phyloP scores from a whole-genome alignment of 257 asterid genomes.

The Scutellaria barbata region DNA sequence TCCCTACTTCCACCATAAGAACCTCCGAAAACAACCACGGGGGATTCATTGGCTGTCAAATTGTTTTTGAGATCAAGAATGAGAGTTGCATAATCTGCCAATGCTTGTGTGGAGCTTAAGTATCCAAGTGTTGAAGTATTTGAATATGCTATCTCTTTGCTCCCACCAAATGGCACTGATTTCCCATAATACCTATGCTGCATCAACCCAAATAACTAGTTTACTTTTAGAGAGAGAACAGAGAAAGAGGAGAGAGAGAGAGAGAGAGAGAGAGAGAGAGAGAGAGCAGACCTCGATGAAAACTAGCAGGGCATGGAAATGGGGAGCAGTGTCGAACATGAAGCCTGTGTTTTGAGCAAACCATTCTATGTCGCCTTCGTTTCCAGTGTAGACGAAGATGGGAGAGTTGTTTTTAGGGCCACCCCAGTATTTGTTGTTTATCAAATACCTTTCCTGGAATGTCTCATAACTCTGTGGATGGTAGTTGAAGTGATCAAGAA shows the following conservation, averaged over 20 bases:
- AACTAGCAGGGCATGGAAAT: slow-evolving; percentile 68
- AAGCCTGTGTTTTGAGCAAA: slow-evolving; percentile 90
- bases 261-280: neutral
- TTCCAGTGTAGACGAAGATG: slow-evolving; percentile 89
- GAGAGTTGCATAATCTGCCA: slow-evolving; percentile 87
- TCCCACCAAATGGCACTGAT: slow-evolving; percentile 80
- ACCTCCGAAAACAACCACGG: slow-evolving; percentile 91
- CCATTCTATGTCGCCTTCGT: slow-evolving; percentile 94
- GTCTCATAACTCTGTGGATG: slow-evolving; percentile 70
- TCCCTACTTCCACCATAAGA: slow-evolving; percentile 93
- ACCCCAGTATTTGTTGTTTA: slow-evolving; percentile 73
- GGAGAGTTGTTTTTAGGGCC: slow-evolving; percentile 67
- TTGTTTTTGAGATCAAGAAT: slow-evolving; percentile 75
- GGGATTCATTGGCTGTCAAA: slow-evolving; percentile 62
- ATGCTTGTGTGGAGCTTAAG: slow-evolving; percentile 80
- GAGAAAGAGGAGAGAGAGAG: neutral
- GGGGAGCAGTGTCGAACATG: slow-evolving; percentile 81
- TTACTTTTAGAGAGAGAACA: neutral
- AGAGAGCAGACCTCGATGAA: slow-evolving; percentile 75
- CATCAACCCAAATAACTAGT: neutral
- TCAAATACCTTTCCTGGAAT: slow-evolving; percentile 80
- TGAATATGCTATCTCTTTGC: slow-evolving; percentile 57
- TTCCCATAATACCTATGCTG: slow-evolving; percentile 95
- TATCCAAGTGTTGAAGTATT: slow-evolving; percentile 82
- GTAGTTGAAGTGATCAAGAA: slow-evolving; percentile 83